Base-by-base conservation (phyloP, 345 rosid genomes). In the Pugionium cornutum region DNA sequence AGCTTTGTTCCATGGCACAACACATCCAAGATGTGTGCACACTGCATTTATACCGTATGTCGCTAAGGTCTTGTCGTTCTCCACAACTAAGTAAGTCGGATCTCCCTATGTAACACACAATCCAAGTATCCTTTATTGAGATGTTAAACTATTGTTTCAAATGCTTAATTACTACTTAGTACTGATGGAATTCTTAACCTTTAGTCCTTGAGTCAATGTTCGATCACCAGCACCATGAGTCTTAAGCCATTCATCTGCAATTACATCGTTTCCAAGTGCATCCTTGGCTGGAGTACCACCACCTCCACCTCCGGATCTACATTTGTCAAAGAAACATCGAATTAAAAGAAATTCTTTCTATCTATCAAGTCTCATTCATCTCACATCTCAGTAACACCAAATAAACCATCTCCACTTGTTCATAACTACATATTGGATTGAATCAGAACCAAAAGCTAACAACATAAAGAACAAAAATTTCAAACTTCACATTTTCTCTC, bases 21-120 rank as follows among this genome's bases (percentile, higher is more conserved):
- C 97, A 69, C 98, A 92, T 41, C 98, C 98, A 57, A 92, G 92
- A 26, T 89, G 98, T 36, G 98, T 89, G 79, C 98, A 92, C 50
- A 92, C 97, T 0, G 74, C 97, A 18, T 89, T 89, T 9, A 92
- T 89, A 48, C 84, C 98, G 44, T 74, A 89, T 4, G 94, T 83
- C 1, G 97, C 97, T 32, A 87, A 89, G 2, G 87, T 87, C 73
- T 63, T 78, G 75, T 87, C 91, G 43, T 89, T 89, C 87, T 89
- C 94, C 69, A 92, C 97, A 40, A 94, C 95, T 30, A 90, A 92
- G 85, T 94, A 90, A 56, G 99, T 94, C 0, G 99, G 97, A 58
- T 90, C 99, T 73, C 99, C 99, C 97, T 94, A 41, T n/a, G n/a
- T 27, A 68, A 26, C 41, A 67, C 3, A 41, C 4, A 32, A 18